Evolutionary conservation across 164 flowering plant species (phyloP).

Genomic region (Platanus orientalis): DNA sequence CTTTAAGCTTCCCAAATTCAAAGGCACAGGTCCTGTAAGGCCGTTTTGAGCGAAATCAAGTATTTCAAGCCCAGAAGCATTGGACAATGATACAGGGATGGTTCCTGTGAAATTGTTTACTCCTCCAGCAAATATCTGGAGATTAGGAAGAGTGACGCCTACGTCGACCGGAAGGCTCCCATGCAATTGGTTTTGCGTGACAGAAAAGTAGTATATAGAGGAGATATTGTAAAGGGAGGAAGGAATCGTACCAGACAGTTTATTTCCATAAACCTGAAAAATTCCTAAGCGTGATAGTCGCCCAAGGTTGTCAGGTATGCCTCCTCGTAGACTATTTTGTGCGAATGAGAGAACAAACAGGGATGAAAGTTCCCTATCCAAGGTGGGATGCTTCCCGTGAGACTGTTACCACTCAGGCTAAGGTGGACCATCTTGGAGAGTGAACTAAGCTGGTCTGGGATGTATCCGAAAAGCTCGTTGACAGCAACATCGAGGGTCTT

Average conservation of each 20-base stretch:
- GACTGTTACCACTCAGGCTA: slow-evolving; percentile 9
- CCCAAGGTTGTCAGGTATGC: slow-evolving; percentile 2
- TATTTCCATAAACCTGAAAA: neutral
- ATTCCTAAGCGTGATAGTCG: neutral
- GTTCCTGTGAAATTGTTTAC: slow-evolving; percentile 5
- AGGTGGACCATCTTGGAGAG: slow-evolving; percentile 11
- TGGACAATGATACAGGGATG: slow-evolving; percentile 29
- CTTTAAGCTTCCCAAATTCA: slow-evolving; percentile 13
- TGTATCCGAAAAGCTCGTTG: slow-evolving; percentile 19
- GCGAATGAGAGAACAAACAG: neutral
- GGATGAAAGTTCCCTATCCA: slow-evolving; percentile 14
- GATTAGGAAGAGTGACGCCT: slow-evolving; percentile 8
- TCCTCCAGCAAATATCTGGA: neutral
- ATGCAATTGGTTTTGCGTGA: neutral
- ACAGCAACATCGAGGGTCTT: neutral
- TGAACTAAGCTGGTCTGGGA: slow-evolving; percentile 18
- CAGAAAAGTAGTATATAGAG: neutral
- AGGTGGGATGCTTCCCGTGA: slow-evolving; percentile 28
- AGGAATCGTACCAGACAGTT: slow-evolving; percentile 8
- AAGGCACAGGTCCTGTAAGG: slow-evolving; percentile 19
- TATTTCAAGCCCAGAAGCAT: slow-evolving; percentile 18
- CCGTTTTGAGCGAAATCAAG: slow-evolving; percentile 17
- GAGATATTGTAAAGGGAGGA: neutral
- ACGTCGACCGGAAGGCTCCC: slow-evolving; percentile 10
- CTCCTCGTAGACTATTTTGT: neutral